Percentiles rank a stretch among this genome's conserved stretches.
Evolutionary conservation across 768 basidiomycete genomes (phyloP).

Genomic region (Lyophyllum decastes): DNA sequence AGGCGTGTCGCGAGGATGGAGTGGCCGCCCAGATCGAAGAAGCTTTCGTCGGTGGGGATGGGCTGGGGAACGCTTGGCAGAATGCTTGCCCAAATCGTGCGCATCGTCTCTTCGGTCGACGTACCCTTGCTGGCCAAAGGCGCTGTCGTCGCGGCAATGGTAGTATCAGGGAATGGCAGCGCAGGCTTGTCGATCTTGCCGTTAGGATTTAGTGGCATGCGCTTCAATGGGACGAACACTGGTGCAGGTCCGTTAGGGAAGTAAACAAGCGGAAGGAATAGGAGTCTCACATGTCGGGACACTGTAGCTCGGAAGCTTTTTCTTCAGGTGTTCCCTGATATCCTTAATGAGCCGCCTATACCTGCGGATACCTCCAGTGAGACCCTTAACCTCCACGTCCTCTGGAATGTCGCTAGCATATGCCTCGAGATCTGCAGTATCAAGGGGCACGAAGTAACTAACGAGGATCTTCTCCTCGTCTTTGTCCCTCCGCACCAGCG

Average conservation of each 20-base stretch:
- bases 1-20: slow-evolving; percentile 97
- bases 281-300: slow-evolving; percentile 77
- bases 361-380: slow-evolving; percentile 76
- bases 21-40: slow-evolving; percentile 98
- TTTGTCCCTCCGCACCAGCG: slow-evolving; percentile 94
- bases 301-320: slow-evolving; percentile 93
- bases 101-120: slow-evolving; percentile 79
- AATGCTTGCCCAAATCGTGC: slow-evolving; percentile 81
- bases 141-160: slow-evolving; percentile 51
- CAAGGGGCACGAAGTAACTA: slow-evolving; percentile 93
- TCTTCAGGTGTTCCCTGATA: slow-evolving; percentile 93
- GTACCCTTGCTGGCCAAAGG: slow-evolving; percentile 42
- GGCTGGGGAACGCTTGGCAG: slow-evolving; percentile 77
- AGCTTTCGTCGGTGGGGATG: slow-evolving; percentile 88
- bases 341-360: slow-evolving; percentile 91
- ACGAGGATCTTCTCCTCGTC: slow-evolving; percentile 99
- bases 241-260: slow-evolving; percentile 6
- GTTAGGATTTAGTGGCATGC: slow-evolving; percentile 98
- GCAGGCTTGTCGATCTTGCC: slow-evolving; percentile 99
- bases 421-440: slow-evolving; percentile 62
- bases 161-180: slow-evolving; percentile 97
- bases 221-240: slow-evolving; percentile 93
- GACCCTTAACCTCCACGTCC: slow-evolving; percentile 54
- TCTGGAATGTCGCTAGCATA: slow-evolving; percentile 70
- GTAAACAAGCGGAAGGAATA: slow-evolving; percentile 5